Percentiles rank a stretch among this genome's conserved stretches.
Conservation (phyloP, 352 stramenopile genomes). For the Blastocystis sp. region DNA sequence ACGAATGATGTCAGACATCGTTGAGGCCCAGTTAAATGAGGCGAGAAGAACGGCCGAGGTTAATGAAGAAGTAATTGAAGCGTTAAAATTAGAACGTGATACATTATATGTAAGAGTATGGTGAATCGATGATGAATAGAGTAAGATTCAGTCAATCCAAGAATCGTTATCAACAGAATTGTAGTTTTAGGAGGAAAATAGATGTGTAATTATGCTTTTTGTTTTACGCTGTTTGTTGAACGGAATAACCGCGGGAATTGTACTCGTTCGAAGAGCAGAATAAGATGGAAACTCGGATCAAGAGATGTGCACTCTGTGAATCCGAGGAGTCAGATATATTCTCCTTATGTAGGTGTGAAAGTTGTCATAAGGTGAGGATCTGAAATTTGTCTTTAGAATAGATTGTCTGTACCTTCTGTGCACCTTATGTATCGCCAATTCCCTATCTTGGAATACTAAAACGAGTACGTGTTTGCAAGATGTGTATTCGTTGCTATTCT, state of each 20-base stretch:
- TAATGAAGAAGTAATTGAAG: slow-evolving; percentile 1
- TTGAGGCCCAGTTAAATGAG: background rate
- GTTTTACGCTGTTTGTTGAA: slow-evolving; percentile 15
- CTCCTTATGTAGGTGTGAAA: background rate
- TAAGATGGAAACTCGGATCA: background rate
- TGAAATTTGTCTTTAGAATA: background rate
- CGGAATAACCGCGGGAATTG: background rate
- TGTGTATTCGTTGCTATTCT: slow-evolving; percentile 14
- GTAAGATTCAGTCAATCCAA: background rate
- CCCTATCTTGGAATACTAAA: slow-evolving; percentile 40
- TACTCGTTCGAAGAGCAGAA: background rate
- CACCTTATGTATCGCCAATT: slow-evolving; percentile 36
- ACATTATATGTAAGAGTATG: background rate
- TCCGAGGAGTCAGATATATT: background rate
- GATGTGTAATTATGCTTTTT: background rate
- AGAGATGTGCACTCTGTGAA: background rate
- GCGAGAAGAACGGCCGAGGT: background rate
- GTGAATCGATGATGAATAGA: background rate
- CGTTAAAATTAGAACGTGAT: background rate
- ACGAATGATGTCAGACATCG: background rate
- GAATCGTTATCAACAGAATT: background rate
- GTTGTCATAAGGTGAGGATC: background rate
- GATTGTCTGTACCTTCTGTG: slow-evolving; percentile 25
- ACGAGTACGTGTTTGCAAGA: slow-evolving; percentile 53
- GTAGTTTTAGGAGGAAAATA: background rate